phyloP scores from a whole-genome alignment of 2,329 filamentous ascomycete species.

The Blastomyces silverae region DNA sequence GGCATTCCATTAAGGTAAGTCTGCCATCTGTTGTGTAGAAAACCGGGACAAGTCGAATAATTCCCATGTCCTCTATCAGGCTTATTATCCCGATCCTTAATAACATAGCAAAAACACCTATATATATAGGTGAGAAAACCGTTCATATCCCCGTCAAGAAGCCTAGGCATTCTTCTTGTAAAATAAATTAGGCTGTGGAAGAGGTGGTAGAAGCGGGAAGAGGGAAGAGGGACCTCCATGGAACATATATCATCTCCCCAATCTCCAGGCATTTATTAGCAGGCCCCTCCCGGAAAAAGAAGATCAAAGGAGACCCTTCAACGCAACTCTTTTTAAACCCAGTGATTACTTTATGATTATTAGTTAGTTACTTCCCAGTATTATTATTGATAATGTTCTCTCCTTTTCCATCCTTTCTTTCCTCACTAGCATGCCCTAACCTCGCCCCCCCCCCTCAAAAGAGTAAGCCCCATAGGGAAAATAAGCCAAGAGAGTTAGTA shows the following conservation, averaged over 20 bases:
- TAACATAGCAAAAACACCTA: background rate
- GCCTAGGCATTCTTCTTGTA: background rate
- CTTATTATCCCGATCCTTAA: background rate
- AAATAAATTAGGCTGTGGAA: background rate
- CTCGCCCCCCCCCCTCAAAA: background rate
- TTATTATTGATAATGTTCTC: background rate
- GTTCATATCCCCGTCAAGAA: background rate
- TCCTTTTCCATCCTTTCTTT: background rate
- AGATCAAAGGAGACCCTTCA: background rate
- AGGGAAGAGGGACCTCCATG: background rate
- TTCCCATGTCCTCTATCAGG: background rate
- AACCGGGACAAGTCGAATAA: no score
- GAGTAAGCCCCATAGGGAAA: background rate
- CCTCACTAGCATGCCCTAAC: background rate
- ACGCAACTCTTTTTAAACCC: background rate
- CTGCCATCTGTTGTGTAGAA: background rate
- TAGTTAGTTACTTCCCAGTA: background rate
- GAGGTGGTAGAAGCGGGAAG: background rate
- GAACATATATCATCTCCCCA: background rate
- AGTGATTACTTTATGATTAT: background rate
- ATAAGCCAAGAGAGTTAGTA: background rate
- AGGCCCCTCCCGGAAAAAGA: no score
- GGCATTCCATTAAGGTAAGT: background rate
- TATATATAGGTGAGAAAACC: background rate
- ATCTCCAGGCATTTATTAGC: background rate